A percentile compares a stretch with the other conserved stretches of the same genome.
These are phyloP conservation scores for Aspergillus sclerotiicarbonarius DNA, from an alignment of 495 filamentous ascomycete species.

Conservation along the genomic window DNA sequence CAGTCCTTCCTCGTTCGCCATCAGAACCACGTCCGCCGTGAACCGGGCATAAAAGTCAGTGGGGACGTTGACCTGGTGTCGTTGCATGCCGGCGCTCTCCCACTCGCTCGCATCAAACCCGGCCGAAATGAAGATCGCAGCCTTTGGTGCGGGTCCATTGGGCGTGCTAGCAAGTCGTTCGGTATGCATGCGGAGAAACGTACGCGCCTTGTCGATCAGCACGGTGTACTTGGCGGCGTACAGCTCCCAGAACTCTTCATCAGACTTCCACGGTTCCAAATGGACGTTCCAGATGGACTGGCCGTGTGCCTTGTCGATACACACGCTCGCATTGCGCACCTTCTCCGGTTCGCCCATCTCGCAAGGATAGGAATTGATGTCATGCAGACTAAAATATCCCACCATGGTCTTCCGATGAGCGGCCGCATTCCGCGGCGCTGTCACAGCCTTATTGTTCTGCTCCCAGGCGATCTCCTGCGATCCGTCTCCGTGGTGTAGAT, in stretches of 20 bases:
- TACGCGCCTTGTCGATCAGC: constrained; percentile 75
- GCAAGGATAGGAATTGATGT: constrained; percentile 97
- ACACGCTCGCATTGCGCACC: constrained; percentile 85
- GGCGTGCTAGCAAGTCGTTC: constrained; percentile 54
- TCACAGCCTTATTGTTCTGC: constrained; percentile 64
- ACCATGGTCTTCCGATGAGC: constrained; percentile 77
- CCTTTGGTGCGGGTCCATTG: constrained; percentile 60
- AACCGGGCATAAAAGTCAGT: constrained; percentile 94
- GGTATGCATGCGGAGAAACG: constrained; percentile 68
- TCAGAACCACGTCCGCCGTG: constrained; percentile 74
- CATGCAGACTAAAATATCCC: constrained; percentile 93
- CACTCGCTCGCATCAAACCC: constrained; percentile 97
- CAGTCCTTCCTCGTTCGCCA: constrained; percentile 78
- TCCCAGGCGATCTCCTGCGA: constrained; percentile 90
- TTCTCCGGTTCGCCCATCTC: constrained; percentile 87
- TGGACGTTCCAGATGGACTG: constrained; percentile 98
- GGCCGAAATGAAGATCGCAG: constrained; percentile 89
- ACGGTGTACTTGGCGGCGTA: constrained; percentile 74
- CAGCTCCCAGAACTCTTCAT: constrained; percentile 81
- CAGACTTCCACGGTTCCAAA: constrained; percentile 77
- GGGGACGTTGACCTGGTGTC: constrained; percentile 90
- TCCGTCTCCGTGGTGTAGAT: constrained; percentile 94
- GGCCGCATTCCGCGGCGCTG: constrained; percentile 61
- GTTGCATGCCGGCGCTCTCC: constrained; percentile 89
- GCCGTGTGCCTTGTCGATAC: constrained; percentile 85